Percentiles rank a stretch among this genome's conserved stretches.
Conservation (phyloP, 306 rosid genomes). For the Cucurbita maxima region DNA sequence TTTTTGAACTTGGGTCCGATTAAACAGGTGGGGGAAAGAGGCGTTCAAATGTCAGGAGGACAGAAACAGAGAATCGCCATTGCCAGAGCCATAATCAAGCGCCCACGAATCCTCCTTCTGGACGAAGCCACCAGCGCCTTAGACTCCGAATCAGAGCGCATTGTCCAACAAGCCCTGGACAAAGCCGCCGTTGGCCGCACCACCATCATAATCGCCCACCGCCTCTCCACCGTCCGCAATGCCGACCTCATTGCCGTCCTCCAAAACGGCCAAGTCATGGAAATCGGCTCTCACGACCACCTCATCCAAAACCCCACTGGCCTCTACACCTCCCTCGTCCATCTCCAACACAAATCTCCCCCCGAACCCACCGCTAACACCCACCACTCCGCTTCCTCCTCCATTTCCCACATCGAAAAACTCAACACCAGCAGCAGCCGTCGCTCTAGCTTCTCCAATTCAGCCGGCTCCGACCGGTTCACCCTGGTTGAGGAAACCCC, state of each 20-base stretch:
- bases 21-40: slow-evolving; percentile 74
- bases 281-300: slow-evolving; percentile 48
- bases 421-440: slow-evolving; percentile 31
- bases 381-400: background rate
- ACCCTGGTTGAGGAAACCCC: slow-evolving; percentile 8
- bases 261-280: slow-evolving; percentile 48
- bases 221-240: slow-evolving; percentile 58
- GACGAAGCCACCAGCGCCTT: slow-evolving; percentile 94
- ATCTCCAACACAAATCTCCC: slow-evolving; percentile 31
- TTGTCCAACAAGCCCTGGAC: slow-evolving; percentile 79
- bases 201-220: slow-evolving; percentile 74
- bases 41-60: slow-evolving; percentile 91
- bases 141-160: slow-evolving; percentile 66
- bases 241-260: slow-evolving; percentile 61
- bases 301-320: slow-evolving; percentile 33
- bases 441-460: slow-evolving; percentile 37
- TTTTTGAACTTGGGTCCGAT: too few species aligned
- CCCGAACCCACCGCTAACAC: slow-evolving; percentile 10
- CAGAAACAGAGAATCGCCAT: slow-evolving; percentile 91
- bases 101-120: slow-evolving; percentile 49
- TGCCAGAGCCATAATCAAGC: slow-evolving; percentile 65
- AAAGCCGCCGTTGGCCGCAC: slow-evolving; percentile 70
- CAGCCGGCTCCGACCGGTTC: slow-evolving; percentile 11
- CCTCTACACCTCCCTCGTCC: slow-evolving; percentile 44
- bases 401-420: slow-evolving; percentile 20